These are phyloP conservation scores for Aspergillus uvarum DNA, from an alignment of 2,329 filamentous ascomycete species.

Conservation along the genomic window DNA sequence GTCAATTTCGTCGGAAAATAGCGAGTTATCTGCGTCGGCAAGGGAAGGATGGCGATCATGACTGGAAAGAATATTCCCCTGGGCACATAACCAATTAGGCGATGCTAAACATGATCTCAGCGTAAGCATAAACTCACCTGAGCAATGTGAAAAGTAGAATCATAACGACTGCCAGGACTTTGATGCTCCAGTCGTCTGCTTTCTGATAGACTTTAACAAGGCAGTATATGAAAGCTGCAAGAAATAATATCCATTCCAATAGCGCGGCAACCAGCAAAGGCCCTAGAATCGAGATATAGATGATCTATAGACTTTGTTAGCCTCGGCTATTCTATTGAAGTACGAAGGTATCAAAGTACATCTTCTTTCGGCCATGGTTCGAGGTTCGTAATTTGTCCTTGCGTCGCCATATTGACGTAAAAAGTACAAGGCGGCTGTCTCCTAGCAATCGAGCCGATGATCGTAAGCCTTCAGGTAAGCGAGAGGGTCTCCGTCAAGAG, in stretches of 20 bases:
- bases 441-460: background rate
- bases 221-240: slow-evolving; percentile 92
- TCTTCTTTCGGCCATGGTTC: slow-evolving; percentile 38
- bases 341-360: slow-evolving; percentile 25
- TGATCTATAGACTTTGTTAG: slow-evolving; percentile 58
- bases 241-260: slow-evolving; percentile 92
- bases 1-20: slow-evolving; percentile 72
- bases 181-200: slow-evolving; percentile 83
- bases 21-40: slow-evolving; percentile 69
- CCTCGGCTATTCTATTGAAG: background rate
- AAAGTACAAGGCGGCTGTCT: background rate
- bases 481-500: background rate
- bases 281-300: slow-evolving; percentile 80
- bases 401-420: slow-evolving; percentile 4
- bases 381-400: background rate
- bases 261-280: slow-evolving; percentile 79
- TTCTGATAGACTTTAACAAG: slow-evolving; percentile 84
- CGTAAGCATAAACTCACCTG: slow-evolving; percentile 56
- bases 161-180: slow-evolving; percentile 72
- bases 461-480: background rate
- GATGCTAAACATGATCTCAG: background rate
- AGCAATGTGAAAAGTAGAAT: slow-evolving; percentile 71
- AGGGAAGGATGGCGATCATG: slow-evolving; percentile 87
- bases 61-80: slow-evolving; percentile 86
- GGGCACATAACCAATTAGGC: background rate